Base-by-base conservation (phyloP, 176 grass and related monocot genomes). In the Rhynchospora tenuis region DNA sequence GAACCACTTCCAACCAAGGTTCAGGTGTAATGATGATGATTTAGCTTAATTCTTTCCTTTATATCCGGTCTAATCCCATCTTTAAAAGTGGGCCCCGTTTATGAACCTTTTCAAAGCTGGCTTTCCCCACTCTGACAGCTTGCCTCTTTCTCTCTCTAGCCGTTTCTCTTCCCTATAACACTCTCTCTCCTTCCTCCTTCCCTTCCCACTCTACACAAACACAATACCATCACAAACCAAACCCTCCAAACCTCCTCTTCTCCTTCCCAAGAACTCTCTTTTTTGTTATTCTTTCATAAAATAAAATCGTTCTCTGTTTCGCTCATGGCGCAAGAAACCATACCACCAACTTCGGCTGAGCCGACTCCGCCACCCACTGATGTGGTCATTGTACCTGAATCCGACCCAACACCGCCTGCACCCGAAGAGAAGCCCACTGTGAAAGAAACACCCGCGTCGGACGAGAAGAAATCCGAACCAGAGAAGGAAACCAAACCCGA, bases 291-390 rank as follows among this genome's bases (percentile, higher is more conserved):
- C 17, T 66, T 60, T 19, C 33, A 4, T 38, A 38, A 38, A 33
- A n/a, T n/a, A 33, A 33, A 38, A 38, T 4, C 33, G 5, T 38
- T 78, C 80, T 58, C 60, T 80, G 9, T 84, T 38, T 12, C 7
- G 54, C 60, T 48, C 6, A 97, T 97, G 94, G 92, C 92, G 12
- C 87, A 94, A 70, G 94, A 97, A 83, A 81, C 90, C 70, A 81
- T 89, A 63, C 82, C 88, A 15, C 64, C 83, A 86, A 73, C 87
- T 27, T 42, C 86, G 38, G 83, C 83, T 61, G 59, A 73, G 2
- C 9, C 42, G 20, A 73, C 69, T 73, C 69, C 73, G 24, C 73
- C 73, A 54, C 73, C 85, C 15, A 46, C 78, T 27, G 29, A 62
- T 19, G 82, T 85, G 2, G 38, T 80, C 0, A 90, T 87, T 67